phyloP scores from a whole-genome alignment of 192 early-diverging fungal species.

The Backusella australiensis region DNA sequence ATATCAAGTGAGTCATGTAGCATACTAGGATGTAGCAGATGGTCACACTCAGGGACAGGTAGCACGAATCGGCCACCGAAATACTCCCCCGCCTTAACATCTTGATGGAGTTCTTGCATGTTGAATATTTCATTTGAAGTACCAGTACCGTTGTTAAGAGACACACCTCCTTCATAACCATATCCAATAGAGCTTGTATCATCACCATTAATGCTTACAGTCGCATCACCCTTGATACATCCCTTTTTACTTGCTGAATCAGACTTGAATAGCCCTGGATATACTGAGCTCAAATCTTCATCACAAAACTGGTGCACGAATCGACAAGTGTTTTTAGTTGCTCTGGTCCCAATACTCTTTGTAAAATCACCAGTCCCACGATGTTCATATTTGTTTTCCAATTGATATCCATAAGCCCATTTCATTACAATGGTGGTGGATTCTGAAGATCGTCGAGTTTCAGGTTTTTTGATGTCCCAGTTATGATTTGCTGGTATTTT shows the following conservation, averaged over 20 bases:
- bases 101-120: slow-evolving; percentile 20
- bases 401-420: slow-evolving; percentile 25
- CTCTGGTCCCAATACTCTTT: neutral
- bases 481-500: slow-evolving; percentile 10
- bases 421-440: slow-evolving; percentile 12
- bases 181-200: neutral
- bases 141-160: neutral
- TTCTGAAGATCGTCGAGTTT: neutral
- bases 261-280: neutral
- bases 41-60: slow-evolving; percentile 26
- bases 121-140: slow-evolving; percentile 9
- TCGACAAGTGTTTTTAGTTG: neutral
- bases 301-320: neutral
- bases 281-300: neutral
- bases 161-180: neutral
- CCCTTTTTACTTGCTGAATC: neutral
- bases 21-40: slow-evolving; percentile 22
- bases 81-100: slow-evolving; percentile 11
- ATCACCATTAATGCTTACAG: neutral
- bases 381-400: neutral
- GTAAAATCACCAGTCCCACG: neutral
- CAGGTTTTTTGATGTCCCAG: neutral
- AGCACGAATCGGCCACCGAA: slow-evolving; percentile 26
- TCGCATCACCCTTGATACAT: neutral
- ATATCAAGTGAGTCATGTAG: slow-evolving; percentile 2